Evolutionary conservation across 2,329 filamentous ascomycete genomes (phyloP), one percentile per base, ranked within the genome.

Genomic region (Emergomyces pasteurianus): DNA sequence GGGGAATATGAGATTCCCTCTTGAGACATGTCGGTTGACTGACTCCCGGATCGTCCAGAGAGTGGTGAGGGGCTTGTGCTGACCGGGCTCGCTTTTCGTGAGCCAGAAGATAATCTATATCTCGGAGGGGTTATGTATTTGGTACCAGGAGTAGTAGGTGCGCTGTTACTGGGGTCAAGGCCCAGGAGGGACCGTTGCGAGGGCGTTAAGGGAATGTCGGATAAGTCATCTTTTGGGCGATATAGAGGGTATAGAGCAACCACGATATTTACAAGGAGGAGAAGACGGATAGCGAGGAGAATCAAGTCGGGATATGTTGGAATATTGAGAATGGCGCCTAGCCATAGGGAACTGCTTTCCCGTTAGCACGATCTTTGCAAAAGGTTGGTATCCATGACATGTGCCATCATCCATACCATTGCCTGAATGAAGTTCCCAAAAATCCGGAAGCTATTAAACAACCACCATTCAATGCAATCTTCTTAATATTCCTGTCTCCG

Each of bases 161-260:
- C 80, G 63, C 80, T 83, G 1, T 86, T 83, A 62, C 81, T 83
- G 2, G 90, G 86, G 46, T 87, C 83, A 3, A 99, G 83, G 55
- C 91, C 92, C 58, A 99, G 84, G 16, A 96, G 82, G 65, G 86
- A 82, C 63, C 92, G 88, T 78, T 97, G 94, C 14, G 86, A 85
- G n/a, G 89, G 86, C 0, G 92, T 96, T 66, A 99, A 82, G 63
- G 92, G 86, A 58, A 99, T 95, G 73, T 99, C 94, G 73, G 86
- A 80, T 64, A 96, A 82, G 64, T 91, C 83, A 73, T 97, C 94
- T 66, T 80, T 81, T 50, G 82, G 80, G 64, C 86, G 83, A 68
- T 90, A 75, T 14, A 96, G 81, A 2, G 92, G 94, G 53, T 85
- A 78, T 61, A 89, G 77, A 43, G 90, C 88, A 60, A 86, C 68